Base-by-base conservation (phyloP, 768 basidiomycete species). In the Exidia glandulosa region DNA sequence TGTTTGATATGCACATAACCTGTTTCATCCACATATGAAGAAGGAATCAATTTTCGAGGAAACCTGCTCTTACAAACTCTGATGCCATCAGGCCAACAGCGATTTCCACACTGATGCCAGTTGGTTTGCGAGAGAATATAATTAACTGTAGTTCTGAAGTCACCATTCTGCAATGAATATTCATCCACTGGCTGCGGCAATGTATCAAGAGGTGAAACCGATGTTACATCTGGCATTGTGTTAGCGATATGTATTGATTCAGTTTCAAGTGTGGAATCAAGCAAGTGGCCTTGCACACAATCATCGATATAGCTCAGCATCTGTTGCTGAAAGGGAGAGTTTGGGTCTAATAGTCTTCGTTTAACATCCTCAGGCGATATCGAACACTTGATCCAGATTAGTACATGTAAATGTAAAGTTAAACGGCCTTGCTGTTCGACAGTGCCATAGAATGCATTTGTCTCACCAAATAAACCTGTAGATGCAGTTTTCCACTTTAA, bases 391-490 rank as follows among this genome's bases (percentile, higher is more conserved):
- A 77, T 66, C 74, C 75, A 78, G 1, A 76, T 23, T 1, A 77
- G 34, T 32, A 73, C 25, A 62, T 77, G 75, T 2, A 75, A 45
- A 64, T 78, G 77, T 2, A 78, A 56, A 0, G 74, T 74, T 0
- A 74, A 58, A 12, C 71, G 56, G 1, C 75, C 75, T 61, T 77
- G 76, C 32, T 72, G 69, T 57, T 77, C 75, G 0, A 76, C 74
- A 2, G 73, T 75, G 2, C 76, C 75, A 63, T 75, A 76, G 56
- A 75, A 74, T 0, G 66, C 71, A 16, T 55, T 37, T 2, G 70
- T 69, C 0, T 68, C 54, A 6, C 74, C 72, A 66, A 65, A 75
- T 19, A 73, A 30, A 0, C 69, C 72, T 5, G 14, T n/a, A 23
- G 66, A 54, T 41, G 66, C 56, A 6, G 32, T 47, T 13, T 25